A percentile compares a stretch with the other conserved stretches of the same genome.
Conservation (phyloP, 352 stramenopile genomes). For the Globisporangium rhizosaccharum region DNA sequence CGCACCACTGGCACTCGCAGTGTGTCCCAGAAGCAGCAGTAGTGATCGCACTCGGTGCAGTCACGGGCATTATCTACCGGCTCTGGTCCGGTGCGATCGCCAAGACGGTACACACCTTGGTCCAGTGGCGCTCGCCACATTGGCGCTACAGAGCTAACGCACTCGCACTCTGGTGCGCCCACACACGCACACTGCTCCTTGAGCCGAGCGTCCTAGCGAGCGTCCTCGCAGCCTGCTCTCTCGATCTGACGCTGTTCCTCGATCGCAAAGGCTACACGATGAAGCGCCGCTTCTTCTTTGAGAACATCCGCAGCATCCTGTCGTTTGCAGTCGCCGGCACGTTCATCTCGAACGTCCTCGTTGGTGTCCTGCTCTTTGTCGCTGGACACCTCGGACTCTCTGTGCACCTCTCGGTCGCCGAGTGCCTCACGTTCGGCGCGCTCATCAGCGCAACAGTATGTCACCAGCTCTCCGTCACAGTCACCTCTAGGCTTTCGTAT, state of each 20-base stretch:
- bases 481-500: no score
- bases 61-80: constrained; percentile 45
- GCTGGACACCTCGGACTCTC: constrained; percentile 52
- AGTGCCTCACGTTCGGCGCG: constrained; percentile 89
- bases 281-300: constrained; percentile 89
- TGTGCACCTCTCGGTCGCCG: constrained; percentile 77
- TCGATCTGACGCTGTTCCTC: no score
- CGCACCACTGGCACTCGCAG: constrained; percentile 67
- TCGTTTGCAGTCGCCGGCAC: constrained; percentile 89
- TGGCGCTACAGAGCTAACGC: constrained; percentile 45
- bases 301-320: constrained; percentile 87
- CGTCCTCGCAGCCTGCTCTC: no score
- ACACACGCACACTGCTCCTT: no score
- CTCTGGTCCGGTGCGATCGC: constrained; percentile 53
- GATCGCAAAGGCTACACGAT: constrained; percentile 67
- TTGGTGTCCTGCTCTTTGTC: constrained; percentile 70
- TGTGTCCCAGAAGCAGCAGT: constrained; percentile 56
- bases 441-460: constrained; percentile 85
- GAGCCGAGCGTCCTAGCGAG: no score
- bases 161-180: constrained; percentile 61
- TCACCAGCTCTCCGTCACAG: not conserved
- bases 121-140: no score
- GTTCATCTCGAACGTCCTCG: constrained; percentile 82
- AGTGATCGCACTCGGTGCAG: constrained; percentile 50
- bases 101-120: constrained; percentile 13